Evolutionary conservation across 192 early-diverging fungal species (phyloP).

Genomic region (Backusella mclennaniae): DNA sequence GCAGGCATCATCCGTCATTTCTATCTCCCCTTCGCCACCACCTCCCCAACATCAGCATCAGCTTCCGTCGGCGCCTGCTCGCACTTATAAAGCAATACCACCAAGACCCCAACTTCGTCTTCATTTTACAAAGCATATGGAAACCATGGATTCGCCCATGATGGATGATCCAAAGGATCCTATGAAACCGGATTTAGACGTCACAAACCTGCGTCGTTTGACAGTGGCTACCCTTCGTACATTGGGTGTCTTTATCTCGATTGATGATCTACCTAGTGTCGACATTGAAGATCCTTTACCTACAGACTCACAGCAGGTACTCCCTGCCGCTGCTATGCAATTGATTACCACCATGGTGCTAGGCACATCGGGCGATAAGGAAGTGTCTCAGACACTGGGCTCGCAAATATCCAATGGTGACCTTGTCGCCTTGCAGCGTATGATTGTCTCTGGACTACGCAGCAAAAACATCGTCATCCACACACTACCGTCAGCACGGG

Average conservation of each 20-base stretch:
- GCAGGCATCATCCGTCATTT: background rate
- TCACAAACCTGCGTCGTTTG: slow-evolving; percentile 13
- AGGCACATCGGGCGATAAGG: slow-evolving; percentile 32
- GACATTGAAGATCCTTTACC: slow-evolving; percentile 18
- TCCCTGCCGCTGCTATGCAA: slow-evolving; percentile 29
- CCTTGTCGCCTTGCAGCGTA: slow-evolving; percentile 25
- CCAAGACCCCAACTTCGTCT: slow-evolving; percentile 27
- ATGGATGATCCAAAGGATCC: slow-evolving; percentile 26
- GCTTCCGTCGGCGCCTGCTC: background rate
- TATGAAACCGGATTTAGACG: slow-evolving; percentile 26
- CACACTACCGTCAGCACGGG: background rate
- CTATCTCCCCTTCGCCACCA: background rate
- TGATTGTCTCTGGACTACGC: slow-evolving; percentile 25
- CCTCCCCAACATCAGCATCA: background rate
- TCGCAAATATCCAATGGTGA: slow-evolving; percentile 33
- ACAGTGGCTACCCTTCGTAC: slow-evolving; percentile 22
- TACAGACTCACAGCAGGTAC: slow-evolving; percentile 27
- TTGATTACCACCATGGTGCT: slow-evolving; percentile 30
- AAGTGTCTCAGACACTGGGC: slow-evolving; percentile 27
- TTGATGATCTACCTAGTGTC: slow-evolving; percentile 23
- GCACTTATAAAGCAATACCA: background rate
- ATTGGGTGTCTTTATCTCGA: slow-evolving; percentile 18
- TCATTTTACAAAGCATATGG: slow-evolving; percentile 18
- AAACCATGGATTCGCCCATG: background rate
- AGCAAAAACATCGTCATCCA: slow-evolving; percentile 32